Base-by-base conservation (phyloP, 2,329 filamentous ascomycete species). In the Teratosphaeria zuluensis region DNA sequence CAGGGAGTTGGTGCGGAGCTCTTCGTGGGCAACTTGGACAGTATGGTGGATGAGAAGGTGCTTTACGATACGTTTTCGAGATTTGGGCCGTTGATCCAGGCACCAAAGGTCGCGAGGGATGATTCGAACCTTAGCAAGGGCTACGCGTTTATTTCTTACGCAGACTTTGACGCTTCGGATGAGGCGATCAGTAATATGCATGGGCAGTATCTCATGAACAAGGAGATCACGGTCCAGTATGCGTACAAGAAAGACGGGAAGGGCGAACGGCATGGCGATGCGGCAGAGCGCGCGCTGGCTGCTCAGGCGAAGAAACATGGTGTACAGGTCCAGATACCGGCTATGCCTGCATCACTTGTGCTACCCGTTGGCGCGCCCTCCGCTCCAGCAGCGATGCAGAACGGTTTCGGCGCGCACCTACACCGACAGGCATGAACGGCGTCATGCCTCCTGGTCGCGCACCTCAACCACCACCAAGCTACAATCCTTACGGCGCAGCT, bases 171-270 rank as follows among this genome's bases (percentile, higher is more conserved):
- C 70, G 88, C 90, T 66, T 94, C 90, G 11, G 94, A 99, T 70
- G 87, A 90, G 62, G 92, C 94, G 51, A 90, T 95, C 63, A 82
- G 86, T 65, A 94, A 92, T 72, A 92, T 99, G 88, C 89, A 96
- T 72, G 90, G 90, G 56, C 92, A 97, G 77, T 97, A 94, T 75
- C 84, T 99, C 61, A 92, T 95, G 80, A 96, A 94, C 80, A 96
- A 96, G 77, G 89, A 96, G 74, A 88, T 97, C 67, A 89, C 88
- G 2, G 94, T 99, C 52, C 92, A 97, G 75, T 99, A 97, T 74
- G 94, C 94, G 46, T 97, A 96, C 82, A 99, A 99, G 81, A 97
- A 97, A 76, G 94, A 99, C 70, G 94, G 94, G 66, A 96, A 96
- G 77, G 92, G 92, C 67, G 92, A 97, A 77, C 82, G 94, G 59